Percentiles rank a stretch among this genome's conserved stretches.
Evolutionary conservation across 805 yeast species (phyloP).

Genomic region (Kregervanrija delftensis): DNA sequence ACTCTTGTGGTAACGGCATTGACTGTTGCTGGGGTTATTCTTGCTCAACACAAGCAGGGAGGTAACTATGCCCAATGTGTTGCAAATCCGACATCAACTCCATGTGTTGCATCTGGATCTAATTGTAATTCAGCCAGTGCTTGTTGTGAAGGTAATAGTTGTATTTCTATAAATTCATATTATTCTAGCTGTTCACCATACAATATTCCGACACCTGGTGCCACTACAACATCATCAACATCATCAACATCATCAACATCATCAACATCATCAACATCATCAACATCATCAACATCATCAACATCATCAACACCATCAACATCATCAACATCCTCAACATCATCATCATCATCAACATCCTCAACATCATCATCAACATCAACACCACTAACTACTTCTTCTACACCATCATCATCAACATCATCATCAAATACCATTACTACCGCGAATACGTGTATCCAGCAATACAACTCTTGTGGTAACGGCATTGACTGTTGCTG

Average conservation of each 20-base stretch:
- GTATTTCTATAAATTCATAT: background rate
- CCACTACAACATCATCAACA: background rate
- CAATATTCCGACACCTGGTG: background rate
- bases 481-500: no score
- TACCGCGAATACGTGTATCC: background rate
- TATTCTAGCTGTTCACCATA: background rate
- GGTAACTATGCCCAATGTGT: no score
- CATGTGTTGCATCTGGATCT: no score
- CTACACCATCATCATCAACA: background rate
- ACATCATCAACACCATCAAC: constrained; percentile 1
- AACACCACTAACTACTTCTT: background rate
- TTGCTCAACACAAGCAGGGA: no score
- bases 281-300: background rate
- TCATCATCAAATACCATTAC: background rate
- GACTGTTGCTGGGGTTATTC: background rate
- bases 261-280: constrained; percentile 1
- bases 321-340: background rate
- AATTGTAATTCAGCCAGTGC: background rate
- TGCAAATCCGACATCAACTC: no score
- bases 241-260: background rate
- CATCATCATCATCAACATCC: constrained; percentile 3
- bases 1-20: background rate
- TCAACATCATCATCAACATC: constrained; percentile 2
- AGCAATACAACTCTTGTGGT: background rate
- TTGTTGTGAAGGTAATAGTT: background rate